A percentile compares a stretch with the other conserved stretches of the same genome.
phyloP scores from a whole-genome alignment of 306 rosid genomes.

The Malus sieversii region DNA sequence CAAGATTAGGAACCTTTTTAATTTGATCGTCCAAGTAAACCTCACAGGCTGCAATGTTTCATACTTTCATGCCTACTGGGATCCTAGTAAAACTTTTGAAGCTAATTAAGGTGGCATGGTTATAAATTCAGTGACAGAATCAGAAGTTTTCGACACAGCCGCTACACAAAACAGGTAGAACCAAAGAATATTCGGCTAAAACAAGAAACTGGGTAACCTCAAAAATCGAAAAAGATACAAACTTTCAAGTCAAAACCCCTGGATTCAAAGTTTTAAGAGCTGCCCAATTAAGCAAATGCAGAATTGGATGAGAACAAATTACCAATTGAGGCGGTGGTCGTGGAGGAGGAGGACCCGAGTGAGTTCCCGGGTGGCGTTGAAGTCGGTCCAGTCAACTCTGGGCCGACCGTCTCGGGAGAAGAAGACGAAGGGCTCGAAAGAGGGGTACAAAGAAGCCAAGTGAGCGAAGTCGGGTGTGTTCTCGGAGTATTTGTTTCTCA shows the following conservation, averaged over 20 bases:
- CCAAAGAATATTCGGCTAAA: not conserved
- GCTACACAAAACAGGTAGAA: not conserved
- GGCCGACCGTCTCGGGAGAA: constrained; percentile 27
- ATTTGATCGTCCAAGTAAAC: not conserved
- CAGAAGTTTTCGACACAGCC: not conserved
- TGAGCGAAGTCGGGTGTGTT: constrained; percentile 71
- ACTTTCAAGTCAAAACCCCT: not conserved
- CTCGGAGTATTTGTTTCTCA: constrained; percentile 65
- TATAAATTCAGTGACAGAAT: not conserved
- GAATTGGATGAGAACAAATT: not conserved
- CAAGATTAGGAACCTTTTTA: not conserved
- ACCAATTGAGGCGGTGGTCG: constrained; percentile 42
- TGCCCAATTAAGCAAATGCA: not conserved
- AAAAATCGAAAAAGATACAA: not conserved
- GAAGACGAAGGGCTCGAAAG: constrained; percentile 50
- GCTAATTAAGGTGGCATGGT: not conserved
- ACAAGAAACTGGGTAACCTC: not conserved
- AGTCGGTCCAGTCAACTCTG: constrained; percentile 68
- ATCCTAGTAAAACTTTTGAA: not conserved
- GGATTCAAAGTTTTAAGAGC: not conserved
- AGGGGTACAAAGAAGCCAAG: constrained; percentile 71
- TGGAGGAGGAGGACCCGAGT: constrained; percentile 50
- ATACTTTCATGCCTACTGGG: not conserved
- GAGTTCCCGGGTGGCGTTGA: constrained; percentile 79
- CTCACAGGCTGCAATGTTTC: not conserved